Conservation (phyloP, 1,139 yeast genomes). For the Yamadazyma blattariae region DNA sequence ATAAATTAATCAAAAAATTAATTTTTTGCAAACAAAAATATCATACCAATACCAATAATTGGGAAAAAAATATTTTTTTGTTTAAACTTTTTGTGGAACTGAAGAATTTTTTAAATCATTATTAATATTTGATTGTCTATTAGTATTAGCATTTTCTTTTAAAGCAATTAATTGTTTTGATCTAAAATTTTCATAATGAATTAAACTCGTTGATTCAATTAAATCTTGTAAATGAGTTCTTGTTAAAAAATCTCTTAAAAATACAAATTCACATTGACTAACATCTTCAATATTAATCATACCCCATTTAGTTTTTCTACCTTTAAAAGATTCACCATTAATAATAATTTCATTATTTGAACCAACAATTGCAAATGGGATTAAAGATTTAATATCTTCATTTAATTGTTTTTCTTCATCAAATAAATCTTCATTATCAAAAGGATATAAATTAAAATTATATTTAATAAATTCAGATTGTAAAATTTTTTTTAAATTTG, state of each 20-base stretch:
- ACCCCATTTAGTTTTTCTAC: slow-evolving; percentile 94
- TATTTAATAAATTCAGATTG: slow-evolving; percentile 77
- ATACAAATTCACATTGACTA: slow-evolving; percentile 91
- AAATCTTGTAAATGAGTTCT: slow-evolving; percentile 95
- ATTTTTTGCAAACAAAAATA: too few species aligned
- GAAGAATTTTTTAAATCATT: slow-evolving; percentile 1
- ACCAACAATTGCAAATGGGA: slow-evolving; percentile 95
- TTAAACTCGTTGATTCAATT: slow-evolving; percentile 85
- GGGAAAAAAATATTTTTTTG: too few species aligned
- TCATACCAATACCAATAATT: too few species aligned
- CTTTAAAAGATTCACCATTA: slow-evolving; percentile 79
- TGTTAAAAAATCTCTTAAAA: slow-evolving; percentile 87
- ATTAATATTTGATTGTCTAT: slow-evolving; percentile 26
- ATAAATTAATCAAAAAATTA: too few species aligned
- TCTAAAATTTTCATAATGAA: slow-evolving; percentile 92
- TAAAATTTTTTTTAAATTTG: slow-evolving; percentile 66
- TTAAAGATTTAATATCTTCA: slow-evolving; percentile 70
- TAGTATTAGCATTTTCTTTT: slow-evolving; percentile 75
- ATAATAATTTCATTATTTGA: slow-evolving; percentile 76
- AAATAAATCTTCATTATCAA: slow-evolving; percentile 68
- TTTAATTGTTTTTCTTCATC: slow-evolving; percentile 82
- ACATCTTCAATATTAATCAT: slow-evolving; percentile 89
- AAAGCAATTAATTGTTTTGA: slow-evolving; percentile 90
- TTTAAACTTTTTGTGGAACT: slow-evolving; percentile 3
- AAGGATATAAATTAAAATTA: slow-evolving; percentile 82